phyloP scores from a whole-genome alignment of 352 stramenopile genomes.

The Pythium vanterpoolii region DNA sequence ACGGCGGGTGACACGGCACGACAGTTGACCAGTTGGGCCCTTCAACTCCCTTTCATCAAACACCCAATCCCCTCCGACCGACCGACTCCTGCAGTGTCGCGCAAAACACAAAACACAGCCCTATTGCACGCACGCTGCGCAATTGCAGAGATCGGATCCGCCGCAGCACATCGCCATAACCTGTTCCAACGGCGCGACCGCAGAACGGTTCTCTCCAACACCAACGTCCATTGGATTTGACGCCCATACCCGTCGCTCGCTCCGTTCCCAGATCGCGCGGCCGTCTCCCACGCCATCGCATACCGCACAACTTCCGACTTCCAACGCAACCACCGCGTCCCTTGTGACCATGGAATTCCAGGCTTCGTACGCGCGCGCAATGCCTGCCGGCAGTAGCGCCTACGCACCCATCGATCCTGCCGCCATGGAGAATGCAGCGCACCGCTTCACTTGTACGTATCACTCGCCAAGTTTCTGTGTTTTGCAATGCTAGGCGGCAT shows the following conservation, averaged over 20 bases:
- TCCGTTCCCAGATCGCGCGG: constrained; percentile 3
- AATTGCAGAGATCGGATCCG: neutral
- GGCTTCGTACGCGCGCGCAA: constrained; percentile 13
- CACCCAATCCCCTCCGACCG: constrained; percentile 8
- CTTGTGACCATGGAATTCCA: constrained; percentile 21
- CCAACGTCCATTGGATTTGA: neutral
- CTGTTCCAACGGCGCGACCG: neutral
- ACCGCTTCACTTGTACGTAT: constrained; percentile 71
- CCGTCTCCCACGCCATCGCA: neutral
- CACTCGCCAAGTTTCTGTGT: neutral
- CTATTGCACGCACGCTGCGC: neutral
- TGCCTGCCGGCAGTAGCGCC: constrained; percentile 23
- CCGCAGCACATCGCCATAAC: neutral
- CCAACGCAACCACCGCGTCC: neutral
- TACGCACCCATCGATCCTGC: constrained; percentile 15
- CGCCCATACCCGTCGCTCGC: neutral
- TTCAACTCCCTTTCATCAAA: constrained; percentile 16
- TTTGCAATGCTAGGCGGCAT: neutral
- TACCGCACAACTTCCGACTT: neutral
- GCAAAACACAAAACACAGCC: constrained; percentile 4
- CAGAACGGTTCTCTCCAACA: neutral
- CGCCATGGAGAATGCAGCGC: constrained; percentile 40
- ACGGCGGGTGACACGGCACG: constrained; percentile 26
- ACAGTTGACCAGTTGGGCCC: constrained; percentile 23
- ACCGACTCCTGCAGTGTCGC: constrained; percentile 10